Base-by-base conservation (phyloP, 139 green algal genomes). In the Haematococcus lacustris region DNA sequence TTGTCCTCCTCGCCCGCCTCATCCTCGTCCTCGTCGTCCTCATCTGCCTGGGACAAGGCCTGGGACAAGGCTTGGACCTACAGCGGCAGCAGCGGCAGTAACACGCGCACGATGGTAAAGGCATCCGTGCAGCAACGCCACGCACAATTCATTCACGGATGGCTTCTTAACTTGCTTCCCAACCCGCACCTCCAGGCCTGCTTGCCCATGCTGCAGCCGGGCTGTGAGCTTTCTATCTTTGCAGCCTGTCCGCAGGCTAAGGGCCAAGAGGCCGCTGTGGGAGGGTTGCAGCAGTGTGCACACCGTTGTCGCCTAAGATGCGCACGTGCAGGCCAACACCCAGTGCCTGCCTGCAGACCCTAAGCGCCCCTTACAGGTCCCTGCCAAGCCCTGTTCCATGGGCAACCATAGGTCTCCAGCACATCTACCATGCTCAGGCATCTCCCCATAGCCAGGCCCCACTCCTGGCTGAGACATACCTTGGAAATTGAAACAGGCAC, bases 1-100 rank as follows among this genome's bases (percentile, higher is more conserved):
- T 64, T 26, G 4, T 7, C 53, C 9, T 32, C 53, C 23, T 64
- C 53, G 53, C 33, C 53, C 21, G 9, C 21, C 30, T 64, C 53
- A 64, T 64, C 53, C 13, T 32, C 13, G 21, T 64, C 53, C 4
- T 64, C 53, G 53, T 64, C 53, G 53, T 64, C 53, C 53, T 64
- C 53, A 7, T 64, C 23, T 30, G 53, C 21, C 4, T 30, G 9
- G 26, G 23, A 7, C 53, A 64, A 30, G 23, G 33, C 53, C 21
- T 64, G 53, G 13, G 26, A 21, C 53, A 64, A 30, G 23, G 30
- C 23, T 26, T 64, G 23, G 23, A 64, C 21, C 53, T 64, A 26
- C 53, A 64, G 13, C 13, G 47, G 21, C 13, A 57, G 21, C 47
- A 21, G 47, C n/a, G n/a, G n/a, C n/a, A n/a, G n/a, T n/a, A n/a